Conservation (phyloP, 2,329 filamentous ascomycete species). For the Trichoderma atroviride region DNA sequence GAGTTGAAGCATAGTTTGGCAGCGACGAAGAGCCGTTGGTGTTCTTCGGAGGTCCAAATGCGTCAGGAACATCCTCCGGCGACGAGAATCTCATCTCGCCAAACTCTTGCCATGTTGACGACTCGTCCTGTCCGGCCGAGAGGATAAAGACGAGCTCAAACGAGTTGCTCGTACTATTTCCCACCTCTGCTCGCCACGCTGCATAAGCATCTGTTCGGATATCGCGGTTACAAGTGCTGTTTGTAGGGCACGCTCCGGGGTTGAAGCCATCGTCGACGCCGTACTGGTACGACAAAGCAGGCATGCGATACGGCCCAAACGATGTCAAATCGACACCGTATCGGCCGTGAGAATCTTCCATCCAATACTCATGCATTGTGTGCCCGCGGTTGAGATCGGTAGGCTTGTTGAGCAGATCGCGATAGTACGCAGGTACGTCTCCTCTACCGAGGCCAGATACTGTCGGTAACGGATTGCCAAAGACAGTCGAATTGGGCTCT, state of each 20-base stretch:
- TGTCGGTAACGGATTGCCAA: conserved; percentile 52
- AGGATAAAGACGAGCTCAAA: conserved; percentile 58
- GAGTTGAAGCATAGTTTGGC: conserved; percentile 52
- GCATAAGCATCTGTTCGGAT: conserved; percentile 53
- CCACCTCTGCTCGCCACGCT: conserved; percentile 55
- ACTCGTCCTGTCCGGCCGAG: conserved; percentile 58
- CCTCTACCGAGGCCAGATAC: conserved; percentile 47
- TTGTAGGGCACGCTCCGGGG: conserved; percentile 48
- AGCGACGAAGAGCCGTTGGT: conserved; percentile 38
- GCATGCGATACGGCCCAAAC: conserved; percentile 56
- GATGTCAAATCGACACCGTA: conserved; percentile 57
- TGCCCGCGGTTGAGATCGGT: conserved; percentile 53
- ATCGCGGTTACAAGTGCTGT: conserved; percentile 48
- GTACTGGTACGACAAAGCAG: conserved; percentile 52
- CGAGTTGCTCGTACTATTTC: conserved; percentile 49
- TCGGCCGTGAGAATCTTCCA: conserved; percentile 56
- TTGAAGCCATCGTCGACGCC: conserved; percentile 55
- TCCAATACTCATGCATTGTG: conserved; percentile 61
- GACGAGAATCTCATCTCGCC: conserved; percentile 55
- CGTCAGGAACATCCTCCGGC: conserved; percentile 51
- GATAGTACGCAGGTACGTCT: conserved; percentile 54
- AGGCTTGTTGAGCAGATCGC: conserved; percentile 54
- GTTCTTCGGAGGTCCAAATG: conserved; percentile 50
- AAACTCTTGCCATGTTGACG: conserved; percentile 59
- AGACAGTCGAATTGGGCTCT: conserved; percentile 50